Conservation (phyloP, 2,329 filamentous ascomycete genomes). For the Pseudocercospora musae region DNA sequence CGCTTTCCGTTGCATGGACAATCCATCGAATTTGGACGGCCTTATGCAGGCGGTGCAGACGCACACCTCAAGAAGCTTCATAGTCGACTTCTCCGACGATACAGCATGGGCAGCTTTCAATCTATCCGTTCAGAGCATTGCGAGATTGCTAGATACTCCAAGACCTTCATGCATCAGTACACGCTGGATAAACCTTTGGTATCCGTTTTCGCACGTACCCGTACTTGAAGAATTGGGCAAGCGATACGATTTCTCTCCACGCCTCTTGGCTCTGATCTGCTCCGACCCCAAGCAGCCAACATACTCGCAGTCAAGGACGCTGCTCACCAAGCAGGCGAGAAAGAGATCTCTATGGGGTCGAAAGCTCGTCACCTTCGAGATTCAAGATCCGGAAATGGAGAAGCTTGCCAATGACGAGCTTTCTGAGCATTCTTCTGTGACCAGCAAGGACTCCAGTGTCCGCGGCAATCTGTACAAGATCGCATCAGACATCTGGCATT, state of each 20-base stretch:
- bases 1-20: conserved; percentile 55
- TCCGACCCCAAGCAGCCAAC: conserved; percentile 48
- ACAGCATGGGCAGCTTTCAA: conserved; percentile 57
- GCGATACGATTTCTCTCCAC: conserved; percentile 65
- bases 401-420: conserved; percentile 27
- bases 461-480: conserved; percentile 54
- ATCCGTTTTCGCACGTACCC: conserved; percentile 58
- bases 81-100: conserved; percentile 61
- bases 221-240: conserved; percentile 57
- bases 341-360: conserved; percentile 10
- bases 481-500: conserved; percentile 71
- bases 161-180: conserved; percentile 53
- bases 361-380: conserved; percentile 6
- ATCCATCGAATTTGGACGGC: conserved; percentile 44
- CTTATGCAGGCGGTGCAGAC: conserved; percentile 44
- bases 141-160: conserved; percentile 39
- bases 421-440: conserved; percentile 27
- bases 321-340: conserved; percentile 11
- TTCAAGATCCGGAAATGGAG: conserved; percentile 8
- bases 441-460: conserved; percentile 24
- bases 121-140: conserved; percentile 45
- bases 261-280: conserved; percentile 62
- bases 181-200: conserved; percentile 76
- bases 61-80: conserved; percentile 54
- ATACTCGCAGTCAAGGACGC: conserved; percentile 8